Percentiles rank a stretch among this genome's conserved stretches.
These are phyloP conservation scores for Pythium rishiriense DNA, from an alignment of 352 stramenopile genomes.

Conservation along the genomic window DNA sequence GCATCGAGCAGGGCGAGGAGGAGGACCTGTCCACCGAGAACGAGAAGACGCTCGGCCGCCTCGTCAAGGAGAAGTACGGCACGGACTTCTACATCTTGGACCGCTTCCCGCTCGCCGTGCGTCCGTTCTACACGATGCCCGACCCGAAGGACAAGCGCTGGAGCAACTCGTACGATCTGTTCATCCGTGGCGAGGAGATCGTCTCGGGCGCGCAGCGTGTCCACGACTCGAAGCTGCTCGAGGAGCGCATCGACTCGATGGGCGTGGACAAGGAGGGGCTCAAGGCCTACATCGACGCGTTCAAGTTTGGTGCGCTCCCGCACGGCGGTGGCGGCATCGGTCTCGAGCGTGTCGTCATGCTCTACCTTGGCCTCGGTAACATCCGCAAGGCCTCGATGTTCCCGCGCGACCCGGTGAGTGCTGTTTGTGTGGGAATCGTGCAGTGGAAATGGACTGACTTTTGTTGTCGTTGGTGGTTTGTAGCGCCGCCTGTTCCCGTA, in stretches of 20 bases:
- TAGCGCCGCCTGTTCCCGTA: conserved; percentile 73
- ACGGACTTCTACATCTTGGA: conserved; percentile 99
- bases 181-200: conserved; percentile 99
- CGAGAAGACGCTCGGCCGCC: conserved; percentile 96
- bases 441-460: background rate
- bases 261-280: conserved; percentile 90
- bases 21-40: conserved; percentile 94
- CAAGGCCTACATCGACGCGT: conserved; percentile 97
- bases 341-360: conserved; percentile 98
- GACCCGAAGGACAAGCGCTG: conserved; percentile 92
- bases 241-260: conserved; percentile 87
- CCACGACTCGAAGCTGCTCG: conserved; percentile 95
- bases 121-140: conserved; percentile 99
- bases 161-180: conserved; percentile 99
- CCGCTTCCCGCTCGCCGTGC: conserved; percentile 98
- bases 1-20: conserved; percentile 69
- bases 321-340: conserved; percentile 98
- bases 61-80: conserved; percentile 98
- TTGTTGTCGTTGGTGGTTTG: conserved; percentile 1
- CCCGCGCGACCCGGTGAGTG: conserved; percentile 92
- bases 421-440: background rate
- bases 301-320: conserved; percentile 97
- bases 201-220: conserved; percentile 99
- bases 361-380: conserved; percentile 98
- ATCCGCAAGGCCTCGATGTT: conserved; percentile 99